Percentiles rank a stretch among this genome's conserved stretches.
Evolutionary conservation across 208 protist species (phyloP).

Genomic region (Balamuthia mandrillaris): DNA sequence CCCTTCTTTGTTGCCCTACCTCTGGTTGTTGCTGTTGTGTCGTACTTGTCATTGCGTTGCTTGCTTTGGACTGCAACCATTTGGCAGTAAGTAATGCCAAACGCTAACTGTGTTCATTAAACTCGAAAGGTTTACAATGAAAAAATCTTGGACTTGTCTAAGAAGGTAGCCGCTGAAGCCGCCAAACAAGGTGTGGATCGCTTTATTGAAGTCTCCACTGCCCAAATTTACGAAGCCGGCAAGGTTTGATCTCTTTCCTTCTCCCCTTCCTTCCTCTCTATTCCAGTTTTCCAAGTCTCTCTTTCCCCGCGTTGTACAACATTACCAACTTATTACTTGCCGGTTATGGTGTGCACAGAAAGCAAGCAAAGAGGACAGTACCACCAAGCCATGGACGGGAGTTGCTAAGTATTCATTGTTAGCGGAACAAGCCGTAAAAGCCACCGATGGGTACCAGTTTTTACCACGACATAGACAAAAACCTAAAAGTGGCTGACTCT

Average conservation of each 20-base stretch:
- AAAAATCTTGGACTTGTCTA: slow-evolving; percentile 71
- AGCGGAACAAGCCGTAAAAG: slow-evolving; percentile 74
- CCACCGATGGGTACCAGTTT: slow-evolving; percentile 48
- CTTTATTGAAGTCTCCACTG: slow-evolving; percentile 85
- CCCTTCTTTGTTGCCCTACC: not conserved
- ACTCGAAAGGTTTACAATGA: slow-evolving; percentile 68
- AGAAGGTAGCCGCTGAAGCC: slow-evolving; percentile 72
- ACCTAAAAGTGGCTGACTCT: not conserved
- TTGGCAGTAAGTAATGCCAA: not conserved
- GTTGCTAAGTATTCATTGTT: slow-evolving; percentile 76
- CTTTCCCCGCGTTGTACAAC: not conserved
- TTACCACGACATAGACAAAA: not conserved
- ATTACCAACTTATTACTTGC: not conserved
- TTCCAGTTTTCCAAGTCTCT: not conserved
- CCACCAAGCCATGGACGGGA: slow-evolving; percentile 78
- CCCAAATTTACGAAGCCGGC: slow-evolving; percentile 80
- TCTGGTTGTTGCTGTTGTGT: too few species aligned
- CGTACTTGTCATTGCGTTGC: too few species aligned
- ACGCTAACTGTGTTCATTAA: not conserved
- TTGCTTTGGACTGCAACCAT: slow-evolving; percentile 16
- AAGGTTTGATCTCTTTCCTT: slow-evolving; percentile 39
- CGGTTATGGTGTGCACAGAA: slow-evolving; percentile 50
- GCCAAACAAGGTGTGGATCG: slow-evolving; percentile 63
- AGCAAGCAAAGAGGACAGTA: slow-evolving; percentile 63
- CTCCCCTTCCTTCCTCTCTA: not conserved